Evolutionary conservation across 129 eudicot species (phyloP).

Genomic region (Helianthus annuus): DNA sequence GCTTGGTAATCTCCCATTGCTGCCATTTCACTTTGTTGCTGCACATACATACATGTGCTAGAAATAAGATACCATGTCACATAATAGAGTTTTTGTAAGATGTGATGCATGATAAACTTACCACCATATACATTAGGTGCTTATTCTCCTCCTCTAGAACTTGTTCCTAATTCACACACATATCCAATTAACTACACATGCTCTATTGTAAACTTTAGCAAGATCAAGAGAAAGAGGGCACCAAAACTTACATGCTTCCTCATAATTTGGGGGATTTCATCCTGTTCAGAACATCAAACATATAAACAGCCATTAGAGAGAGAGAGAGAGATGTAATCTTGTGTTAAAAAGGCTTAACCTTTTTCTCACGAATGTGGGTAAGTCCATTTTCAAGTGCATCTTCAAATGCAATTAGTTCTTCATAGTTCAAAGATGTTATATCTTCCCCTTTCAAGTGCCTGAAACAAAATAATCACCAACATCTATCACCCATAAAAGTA

Average conservation of each 20-base stretch:
- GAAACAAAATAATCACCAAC: not conserved
- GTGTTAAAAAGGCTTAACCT: constrained; percentile 43
- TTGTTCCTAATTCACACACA: constrained; percentile 49
- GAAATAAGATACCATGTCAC: not conserved
- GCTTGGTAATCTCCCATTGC: constrained; percentile 42
- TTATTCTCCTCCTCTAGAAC: constrained; percentile 71
- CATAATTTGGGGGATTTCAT: constrained; percentile 59
- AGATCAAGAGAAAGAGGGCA: not conserved
- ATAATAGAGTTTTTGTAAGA: not conserved
- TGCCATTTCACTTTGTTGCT: constrained; percentile 58
- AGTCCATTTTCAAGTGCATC: constrained; percentile 80
- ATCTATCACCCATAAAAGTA: not conserved
- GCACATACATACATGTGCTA: not conserved
- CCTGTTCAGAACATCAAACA: constrained; percentile 38
- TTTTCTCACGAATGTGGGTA: constrained; percentile 53
- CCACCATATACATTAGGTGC: constrained; percentile 65
- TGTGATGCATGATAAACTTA: constrained; percentile 22
- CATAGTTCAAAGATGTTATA: constrained; percentile 63
- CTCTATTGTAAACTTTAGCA: not conserved
- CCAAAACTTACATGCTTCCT: constrained; percentile 63
- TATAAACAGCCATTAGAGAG: too few species aligned
- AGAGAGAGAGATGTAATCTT: not conserved
- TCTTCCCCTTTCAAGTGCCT: constrained; percentile 97
- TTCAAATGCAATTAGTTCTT: constrained; percentile 72
- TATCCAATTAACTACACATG: not conserved